Evolutionary conservation across 306 rosid species (phyloP), one percentile per base, ranked within the genome.

Genomic region (Casuarina glauca): DNA sequence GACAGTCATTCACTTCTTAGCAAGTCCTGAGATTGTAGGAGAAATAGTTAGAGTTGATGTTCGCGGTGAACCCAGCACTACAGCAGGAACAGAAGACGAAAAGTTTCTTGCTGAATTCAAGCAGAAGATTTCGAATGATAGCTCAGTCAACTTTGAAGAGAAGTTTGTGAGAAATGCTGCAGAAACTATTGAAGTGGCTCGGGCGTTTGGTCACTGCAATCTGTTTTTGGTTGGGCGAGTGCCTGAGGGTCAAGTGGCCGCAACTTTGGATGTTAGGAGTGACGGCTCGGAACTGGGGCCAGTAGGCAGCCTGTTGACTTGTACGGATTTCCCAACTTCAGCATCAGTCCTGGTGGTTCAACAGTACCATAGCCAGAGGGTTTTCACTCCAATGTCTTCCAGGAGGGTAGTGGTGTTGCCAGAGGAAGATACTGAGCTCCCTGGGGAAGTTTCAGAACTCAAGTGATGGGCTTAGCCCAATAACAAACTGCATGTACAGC

Each of bases 301-400:
- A 3, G 69, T 87, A 0, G 89, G 96, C 15, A 77, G 76, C 80
- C 48, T 87, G 73, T 76, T 91, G 78, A 78, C 83, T 11, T 77
- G 84, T 1, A 55, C 87, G 0, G 90, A 84, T 39, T 74, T 86
- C 74, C 51, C 86, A 5, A 78, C 84, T 1, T 1, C 82, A 0
- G 93, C 93, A 0, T 89, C 93, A 11, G 85, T 91, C 13, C 82
- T 91, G 84, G 88, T 91, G 12, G 84, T 91, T 26, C 92, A 91
- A 41, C 87, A 91, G 16, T 78, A 81, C 64, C 84, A 77, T 1
- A 81, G 66, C 9, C 77, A 71, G 15, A 69, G 6, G 41, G 11
- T 6, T 9, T n/a, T 53, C 1, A 54, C 53, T 64, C 39, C 73
- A 1, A 70, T 54, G 3, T 36, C 82, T 4, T 75, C 84, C 0